phyloP scores from a whole-genome alignment of 1,139 yeast genomes.

The Magnusiomyces fungicola region DNA sequence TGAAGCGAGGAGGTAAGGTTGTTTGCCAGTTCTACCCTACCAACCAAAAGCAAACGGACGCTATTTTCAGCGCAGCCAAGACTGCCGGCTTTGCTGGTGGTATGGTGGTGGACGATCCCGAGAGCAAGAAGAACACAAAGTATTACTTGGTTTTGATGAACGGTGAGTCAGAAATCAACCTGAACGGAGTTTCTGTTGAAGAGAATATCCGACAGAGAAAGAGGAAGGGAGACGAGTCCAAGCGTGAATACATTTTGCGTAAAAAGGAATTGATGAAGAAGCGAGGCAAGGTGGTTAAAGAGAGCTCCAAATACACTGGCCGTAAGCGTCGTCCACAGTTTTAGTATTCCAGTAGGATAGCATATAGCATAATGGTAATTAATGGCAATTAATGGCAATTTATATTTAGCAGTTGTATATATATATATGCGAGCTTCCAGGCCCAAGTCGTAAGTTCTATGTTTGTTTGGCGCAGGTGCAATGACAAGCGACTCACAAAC shows the following conservation, averaged over 20 bases:
- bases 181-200: constrained; percentile 75
- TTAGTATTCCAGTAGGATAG: too few species aligned
- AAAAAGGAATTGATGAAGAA: constrained; percentile 92
- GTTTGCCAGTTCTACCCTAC: constrained; percentile 96
- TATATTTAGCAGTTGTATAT: too few species aligned
- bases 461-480: too few species aligned
- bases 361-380: too few species aligned
- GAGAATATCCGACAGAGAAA: constrained; percentile 44
- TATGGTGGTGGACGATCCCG: constrained; percentile 86
- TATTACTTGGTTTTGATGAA: constrained; percentile 86
- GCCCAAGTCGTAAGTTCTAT: too few species aligned
- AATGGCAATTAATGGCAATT: too few species aligned
- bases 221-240: constrained; percentile 49
- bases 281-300: constrained; percentile 84
- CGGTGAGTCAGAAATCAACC: constrained; percentile 59
- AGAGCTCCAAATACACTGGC: constrained; percentile 87
- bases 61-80: constrained; percentile 77
- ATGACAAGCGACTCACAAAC: too few species aligned
- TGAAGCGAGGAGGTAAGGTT: constrained; percentile 92
- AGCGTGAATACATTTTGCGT: constrained; percentile 74
- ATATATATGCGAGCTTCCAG: too few species aligned
- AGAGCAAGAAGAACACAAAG: constrained; percentile 83
- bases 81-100: constrained; percentile 97
- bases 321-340: constrained; percentile 86
- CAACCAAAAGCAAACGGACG: constrained; percentile 75